Evolutionary conservation across 345 rosid species (phyloP).

Genomic region (Camelina sativa): DNA sequence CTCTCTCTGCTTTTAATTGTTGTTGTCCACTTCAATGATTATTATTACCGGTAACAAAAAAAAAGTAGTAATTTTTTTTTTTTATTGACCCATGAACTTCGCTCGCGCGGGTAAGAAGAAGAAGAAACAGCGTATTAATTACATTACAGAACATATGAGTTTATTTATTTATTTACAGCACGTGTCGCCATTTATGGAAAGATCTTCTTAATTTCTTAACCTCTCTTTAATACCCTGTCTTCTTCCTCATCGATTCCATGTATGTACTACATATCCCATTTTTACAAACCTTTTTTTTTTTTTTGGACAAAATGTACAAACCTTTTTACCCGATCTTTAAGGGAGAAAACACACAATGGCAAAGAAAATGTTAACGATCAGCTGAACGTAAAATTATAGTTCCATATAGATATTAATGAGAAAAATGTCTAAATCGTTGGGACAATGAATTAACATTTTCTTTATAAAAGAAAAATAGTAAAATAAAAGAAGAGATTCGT

Average conservation of each 20-base stretch:
- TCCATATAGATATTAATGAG: neutral
- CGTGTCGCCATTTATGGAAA: slow-evolving; percentile 41
- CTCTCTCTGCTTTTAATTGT: neutral
- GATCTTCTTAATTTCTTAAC: slow-evolving; percentile 17
- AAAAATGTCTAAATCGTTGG: neutral
- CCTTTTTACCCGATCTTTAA: neutral
- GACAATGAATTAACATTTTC: neutral
- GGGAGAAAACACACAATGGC: no score
- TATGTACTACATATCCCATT: neutral
- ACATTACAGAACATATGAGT: slow-evolving; percentile 38
- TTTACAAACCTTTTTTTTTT: neutral
- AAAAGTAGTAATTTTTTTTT: neutral
- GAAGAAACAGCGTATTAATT: slow-evolving; percentile 34
- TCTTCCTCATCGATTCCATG: slow-evolving; percentile 7
- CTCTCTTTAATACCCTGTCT: slow-evolving; percentile 30
- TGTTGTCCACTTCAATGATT: slow-evolving; percentile 1
- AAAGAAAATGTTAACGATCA: neutral
- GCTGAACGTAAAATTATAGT: neutral
- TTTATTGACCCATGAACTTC: slow-evolving; percentile 37
- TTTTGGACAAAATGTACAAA: no score
- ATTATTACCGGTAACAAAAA: no score
- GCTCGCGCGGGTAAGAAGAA: slow-evolving; percentile 27
- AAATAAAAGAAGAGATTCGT: neutral
- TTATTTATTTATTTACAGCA: slow-evolving; percentile 19
- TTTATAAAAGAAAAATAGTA: neutral